Evolutionary conservation across 345 rosid genomes (phyloP), one percentile per base, ranked within the genome.

Genomic region (Lepidium didymum): DNA sequence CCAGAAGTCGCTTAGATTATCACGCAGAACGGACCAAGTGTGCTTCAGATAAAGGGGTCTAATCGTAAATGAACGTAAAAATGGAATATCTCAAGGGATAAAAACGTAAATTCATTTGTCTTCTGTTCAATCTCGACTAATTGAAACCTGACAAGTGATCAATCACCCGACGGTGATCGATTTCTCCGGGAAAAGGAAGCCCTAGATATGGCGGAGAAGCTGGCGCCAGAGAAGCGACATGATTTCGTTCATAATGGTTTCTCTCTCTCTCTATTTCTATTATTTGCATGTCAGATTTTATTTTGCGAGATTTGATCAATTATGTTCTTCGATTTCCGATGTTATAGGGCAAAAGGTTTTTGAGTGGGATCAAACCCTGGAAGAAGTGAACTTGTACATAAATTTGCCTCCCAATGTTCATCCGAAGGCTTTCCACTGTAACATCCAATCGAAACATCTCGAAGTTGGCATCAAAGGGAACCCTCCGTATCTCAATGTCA

Each of bases 281-380:
- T 1, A 18, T 47, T 4, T 12, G 33, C 52, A 65, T 4, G 29
- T 61, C 41, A 29, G 21, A 34, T 49, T 12, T 5, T 1, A 10
- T 43, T 42, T 4, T 44, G n/a, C 11, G 68, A 44, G 56, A 42
- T 52, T 62, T 34, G 70, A 63, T 63, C n/a, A 33, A 33, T 38
- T 38, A 10, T 11, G 50, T 37, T 74, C 11, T 73, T 66, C 35
- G 16, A 12, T 38, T 46, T 37, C 11, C 10, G 64, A 35, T 56
- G 31, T 60, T 57, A 4, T 63, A 89, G 97, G 83, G 36, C 83
- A 87, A 66, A 84, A 82, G 69, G 96, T 89, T 19, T 91, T 89
- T 65, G 96, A 94, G 59, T 91, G 97, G 99, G 96, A 94, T 81
- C 96, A 91, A 82, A 89, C 90, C 74, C 77, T 91, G 33, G 96